phyloP scores from a whole-genome alignment of 331 rosid species.

The Pyracantha coccinea region DNA sequence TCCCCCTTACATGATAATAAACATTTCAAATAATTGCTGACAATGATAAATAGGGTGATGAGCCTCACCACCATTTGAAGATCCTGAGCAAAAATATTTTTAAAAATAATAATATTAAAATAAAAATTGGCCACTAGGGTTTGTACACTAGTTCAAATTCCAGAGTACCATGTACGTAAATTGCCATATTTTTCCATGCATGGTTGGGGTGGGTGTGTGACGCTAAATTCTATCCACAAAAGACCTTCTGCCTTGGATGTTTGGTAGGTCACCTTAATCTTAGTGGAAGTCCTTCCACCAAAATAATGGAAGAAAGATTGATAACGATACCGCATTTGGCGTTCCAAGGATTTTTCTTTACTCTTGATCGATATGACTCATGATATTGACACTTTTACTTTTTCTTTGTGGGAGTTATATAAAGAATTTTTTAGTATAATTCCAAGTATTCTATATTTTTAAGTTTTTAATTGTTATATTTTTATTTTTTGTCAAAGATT shows the following conservation, averaged over 20 bases:
- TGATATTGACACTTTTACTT: background rate
- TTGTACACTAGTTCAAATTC: background rate
- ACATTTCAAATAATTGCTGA: background rate
- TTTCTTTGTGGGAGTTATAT: background rate
- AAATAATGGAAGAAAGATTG: background rate
- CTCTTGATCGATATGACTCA: background rate
- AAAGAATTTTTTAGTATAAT: background rate
- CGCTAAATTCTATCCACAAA: background rate
- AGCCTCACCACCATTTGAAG: too few species aligned
- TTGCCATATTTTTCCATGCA: background rate
- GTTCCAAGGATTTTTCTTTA: background rate
- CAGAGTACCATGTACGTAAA: background rate
- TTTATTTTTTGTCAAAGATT: too few species aligned
- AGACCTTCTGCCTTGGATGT: background rate
- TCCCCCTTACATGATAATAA: background rate
- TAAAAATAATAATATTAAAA: background rate
- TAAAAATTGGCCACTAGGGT: background rate
- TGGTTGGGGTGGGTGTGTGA: background rate
- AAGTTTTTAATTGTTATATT: background rate
- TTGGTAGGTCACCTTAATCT: background rate
- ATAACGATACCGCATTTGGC: background rate
- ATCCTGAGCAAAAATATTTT: too few species aligned
- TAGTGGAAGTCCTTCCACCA: background rate
- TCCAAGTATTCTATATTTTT: background rate
- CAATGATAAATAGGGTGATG: too few species aligned